These are phyloP conservation scores for Dactylellina sp. DNA, from an alignment of 2,329 filamentous ascomycete species.

Conservation along the genomic window DNA sequence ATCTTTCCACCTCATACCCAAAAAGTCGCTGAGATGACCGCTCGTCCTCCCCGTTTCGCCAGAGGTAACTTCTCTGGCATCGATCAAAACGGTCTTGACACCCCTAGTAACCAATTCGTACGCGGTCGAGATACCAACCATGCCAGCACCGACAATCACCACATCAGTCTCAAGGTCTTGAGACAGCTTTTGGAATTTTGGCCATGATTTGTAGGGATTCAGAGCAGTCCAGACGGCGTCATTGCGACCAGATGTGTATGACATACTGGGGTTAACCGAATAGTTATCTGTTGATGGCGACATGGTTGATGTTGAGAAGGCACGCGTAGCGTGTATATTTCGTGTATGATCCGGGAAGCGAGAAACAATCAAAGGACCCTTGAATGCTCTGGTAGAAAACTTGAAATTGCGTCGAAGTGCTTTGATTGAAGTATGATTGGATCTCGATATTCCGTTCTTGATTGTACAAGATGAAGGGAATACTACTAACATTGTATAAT, in stretches of 20 bases:
- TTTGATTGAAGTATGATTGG: background rate
- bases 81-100: conserved; percentile 68
- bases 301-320: conserved; percentile 7
- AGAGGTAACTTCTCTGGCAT: conserved; percentile 69
- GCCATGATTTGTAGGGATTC: conserved; percentile 66
- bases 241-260: conserved; percentile 67
- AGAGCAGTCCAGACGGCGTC: conserved; percentile 70
- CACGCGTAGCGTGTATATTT: background rate
- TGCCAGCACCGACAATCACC: conserved; percentile 69
- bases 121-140: conserved; percentile 68
- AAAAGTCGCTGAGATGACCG: conserved; percentile 69
- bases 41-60: conserved; percentile 70
- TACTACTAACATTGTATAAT: background rate
- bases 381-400: no score
- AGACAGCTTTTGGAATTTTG: conserved; percentile 65
- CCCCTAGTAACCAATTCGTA: conserved; percentile 70
- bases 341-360: background rate
- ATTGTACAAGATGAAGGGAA: background rate
- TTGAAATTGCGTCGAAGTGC: background rate
- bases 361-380: no score
- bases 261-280: conserved; percentile 38
- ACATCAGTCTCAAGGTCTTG: conserved; percentile 67
- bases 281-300: background rate
- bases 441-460: background rate
- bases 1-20: conserved; percentile 69